Conservation (phyloP, 2,329 filamentous ascomycete species). For the Sporothrix curviconia region DNA sequence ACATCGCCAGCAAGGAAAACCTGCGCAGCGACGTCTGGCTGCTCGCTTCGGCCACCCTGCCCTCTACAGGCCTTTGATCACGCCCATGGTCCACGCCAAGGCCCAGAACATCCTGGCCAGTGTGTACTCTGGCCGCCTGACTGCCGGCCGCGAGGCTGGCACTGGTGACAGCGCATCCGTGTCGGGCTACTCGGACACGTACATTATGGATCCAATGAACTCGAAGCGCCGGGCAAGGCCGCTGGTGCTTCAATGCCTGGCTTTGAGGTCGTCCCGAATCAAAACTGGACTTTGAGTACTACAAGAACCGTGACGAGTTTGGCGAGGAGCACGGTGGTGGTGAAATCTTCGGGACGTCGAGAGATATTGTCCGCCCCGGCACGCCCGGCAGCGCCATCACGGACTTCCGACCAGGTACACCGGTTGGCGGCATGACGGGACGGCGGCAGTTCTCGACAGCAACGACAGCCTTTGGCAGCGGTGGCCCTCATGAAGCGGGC, state of each 20-base stretch:
- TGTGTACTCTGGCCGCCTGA: slow-evolving; percentile 75
- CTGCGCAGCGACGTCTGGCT: slow-evolving; percentile 60
- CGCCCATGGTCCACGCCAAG: slow-evolving; percentile 90
- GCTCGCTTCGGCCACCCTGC: slow-evolving; percentile 85
- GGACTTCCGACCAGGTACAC: slow-evolving; percentile 46
- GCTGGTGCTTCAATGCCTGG: slow-evolving; percentile 47
- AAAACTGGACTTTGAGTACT: slow-evolving; percentile 84
- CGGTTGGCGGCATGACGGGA: slow-evolving; percentile 32
- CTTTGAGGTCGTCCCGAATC: slow-evolving; percentile 88
- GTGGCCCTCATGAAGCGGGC: slow-evolving; percentile 9
- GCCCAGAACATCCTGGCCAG: slow-evolving; percentile 80
- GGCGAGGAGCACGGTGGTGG: slow-evolving; percentile 79
- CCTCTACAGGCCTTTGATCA: slow-evolving; percentile 80
- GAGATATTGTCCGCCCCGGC: slow-evolving; percentile 54
- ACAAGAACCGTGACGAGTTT: slow-evolving; percentile 85
- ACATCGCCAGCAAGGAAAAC: slow-evolving; percentile 42
- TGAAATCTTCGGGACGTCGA: slow-evolving; percentile 53
- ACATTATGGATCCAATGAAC: slow-evolving; percentile 73
- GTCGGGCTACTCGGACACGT: slow-evolving; percentile 76
- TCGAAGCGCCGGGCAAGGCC: slow-evolving; percentile 47
- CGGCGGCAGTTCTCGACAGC: slow-evolving; percentile 20
- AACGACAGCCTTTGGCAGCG: neutral
- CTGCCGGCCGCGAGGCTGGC: slow-evolving; percentile 56
- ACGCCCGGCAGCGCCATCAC: slow-evolving; percentile 50
- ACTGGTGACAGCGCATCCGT: slow-evolving; percentile 50